Conservation (phyloP, 345 rosid species). For the Arabidopsis arenosa region DNA sequence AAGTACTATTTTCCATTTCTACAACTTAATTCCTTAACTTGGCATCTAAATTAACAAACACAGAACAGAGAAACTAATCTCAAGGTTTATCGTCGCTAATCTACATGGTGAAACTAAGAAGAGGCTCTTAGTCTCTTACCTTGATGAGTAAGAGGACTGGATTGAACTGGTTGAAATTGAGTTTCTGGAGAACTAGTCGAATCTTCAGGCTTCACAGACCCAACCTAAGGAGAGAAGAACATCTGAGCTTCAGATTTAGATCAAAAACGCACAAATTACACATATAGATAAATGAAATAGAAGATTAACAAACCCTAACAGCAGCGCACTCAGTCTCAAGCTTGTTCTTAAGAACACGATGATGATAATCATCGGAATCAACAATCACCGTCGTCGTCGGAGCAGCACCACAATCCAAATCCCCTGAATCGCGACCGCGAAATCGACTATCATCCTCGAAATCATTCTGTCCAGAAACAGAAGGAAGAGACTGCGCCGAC, state of each 20-base stretch:
- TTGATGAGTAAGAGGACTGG: conserved; percentile 52
- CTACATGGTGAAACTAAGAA: conserved; percentile 21
- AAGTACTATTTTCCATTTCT: conserved; percentile 1
- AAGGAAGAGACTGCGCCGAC: conserved; percentile 48
- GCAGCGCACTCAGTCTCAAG: conserved; percentile 74
- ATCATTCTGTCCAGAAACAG: conserved; percentile 50
- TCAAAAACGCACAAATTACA: background rate
- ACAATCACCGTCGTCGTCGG: conserved; percentile 38
- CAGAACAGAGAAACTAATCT: background rate
- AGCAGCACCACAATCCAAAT: conserved; percentile 40
- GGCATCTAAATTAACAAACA: conserved; percentile 11
- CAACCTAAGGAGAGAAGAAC: conserved; percentile 46
- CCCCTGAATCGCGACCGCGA: conserved; percentile 41
- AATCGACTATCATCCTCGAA: conserved; percentile 52
- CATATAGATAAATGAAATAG: background rate
- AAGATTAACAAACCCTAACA: conserved; percentile 49
- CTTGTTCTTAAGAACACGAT: conserved; percentile 62
- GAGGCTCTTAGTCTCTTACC: conserved; percentile 38
- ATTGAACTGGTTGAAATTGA: conserved; percentile 44
- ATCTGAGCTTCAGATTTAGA: conserved; percentile 32
- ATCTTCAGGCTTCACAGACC: conserved; percentile 64
- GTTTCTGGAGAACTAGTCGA: conserved; percentile 48
- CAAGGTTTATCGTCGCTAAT: background rate
- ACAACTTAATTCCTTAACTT: conserved; percentile 7
- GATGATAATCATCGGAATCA: conserved; percentile 56